Evolutionary conservation across 192 early-diverging fungal genomes (phyloP).

Genomic region (Coemansia sp.): DNA sequence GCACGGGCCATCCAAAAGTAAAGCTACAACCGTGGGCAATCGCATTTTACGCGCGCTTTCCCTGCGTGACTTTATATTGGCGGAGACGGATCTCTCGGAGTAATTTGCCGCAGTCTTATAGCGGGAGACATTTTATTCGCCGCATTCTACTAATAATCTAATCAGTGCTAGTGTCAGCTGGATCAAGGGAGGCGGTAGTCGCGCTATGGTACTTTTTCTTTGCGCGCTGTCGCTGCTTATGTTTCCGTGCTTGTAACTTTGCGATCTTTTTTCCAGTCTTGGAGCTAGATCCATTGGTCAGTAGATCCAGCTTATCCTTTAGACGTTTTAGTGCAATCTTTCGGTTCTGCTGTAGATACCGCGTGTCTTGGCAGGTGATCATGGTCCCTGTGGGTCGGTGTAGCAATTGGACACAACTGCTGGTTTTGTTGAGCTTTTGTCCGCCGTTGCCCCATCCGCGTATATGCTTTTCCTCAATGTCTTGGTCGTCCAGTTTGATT

Average conservation of each 20-base stretch:
- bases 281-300: conserved; percentile 62
- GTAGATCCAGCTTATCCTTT: conserved; percentile 66
- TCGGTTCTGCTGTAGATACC: conserved; percentile 72
- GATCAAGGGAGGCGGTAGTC: background rate
- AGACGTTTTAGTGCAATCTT: conserved; percentile 68
- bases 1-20: background rate
- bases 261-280: conserved; percentile 63
- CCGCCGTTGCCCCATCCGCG: conserved; percentile 79
- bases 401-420: conserved; percentile 69
- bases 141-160: background rate
- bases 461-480: conserved; percentile 74
- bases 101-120: background rate
- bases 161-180: background rate
- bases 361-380: conserved; percentile 68
- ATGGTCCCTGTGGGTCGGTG: conserved; percentile 70
- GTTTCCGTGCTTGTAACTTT: conserved; percentile 63
- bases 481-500: conserved; percentile 63
- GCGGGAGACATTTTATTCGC: background rate
- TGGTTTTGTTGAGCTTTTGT: conserved; percentile 79
- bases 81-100: background rate
- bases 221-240: conserved; percentile 57
- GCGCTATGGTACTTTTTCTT: conserved; percentile 59
- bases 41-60: background rate
- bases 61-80: background rate
- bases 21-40: background rate